These are phyloP conservation scores for Rhizopogon vinicolor DNA, from an alignment of 768 basidiomycete genomes.

Conservation along the genomic window DNA sequence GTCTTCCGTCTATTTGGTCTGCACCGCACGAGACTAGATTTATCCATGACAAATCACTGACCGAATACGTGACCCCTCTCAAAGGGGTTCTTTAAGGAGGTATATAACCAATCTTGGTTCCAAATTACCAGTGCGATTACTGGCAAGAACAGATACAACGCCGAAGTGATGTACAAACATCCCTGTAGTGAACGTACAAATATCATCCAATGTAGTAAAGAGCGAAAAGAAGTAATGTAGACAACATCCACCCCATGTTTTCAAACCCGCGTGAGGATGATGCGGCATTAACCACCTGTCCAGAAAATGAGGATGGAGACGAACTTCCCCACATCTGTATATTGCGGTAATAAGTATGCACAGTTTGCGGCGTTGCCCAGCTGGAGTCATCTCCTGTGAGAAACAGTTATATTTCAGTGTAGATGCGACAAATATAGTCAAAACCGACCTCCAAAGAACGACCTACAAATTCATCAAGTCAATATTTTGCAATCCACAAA, in stretches of 20 bases:
- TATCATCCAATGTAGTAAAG: neutral
- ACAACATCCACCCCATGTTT: neutral
- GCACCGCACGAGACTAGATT: no score
- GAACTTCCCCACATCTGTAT: conserved; percentile 60
- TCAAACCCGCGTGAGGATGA: neutral
- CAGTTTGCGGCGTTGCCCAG: conserved; percentile 67
- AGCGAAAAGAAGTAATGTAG: neutral
- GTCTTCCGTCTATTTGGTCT: no score
- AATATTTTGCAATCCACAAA: neutral
- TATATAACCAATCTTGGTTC: no score
- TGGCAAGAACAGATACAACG: neutral
- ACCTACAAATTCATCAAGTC: conserved; percentile 33
- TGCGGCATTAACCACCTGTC: conserved; percentile 14
- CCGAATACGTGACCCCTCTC: no score
- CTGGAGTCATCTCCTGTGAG: conserved; percentile 51
- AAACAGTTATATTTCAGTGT: conserved; percentile 9
- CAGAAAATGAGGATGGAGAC: conserved; percentile 38
- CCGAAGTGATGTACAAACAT: neutral
- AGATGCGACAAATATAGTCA: neutral
- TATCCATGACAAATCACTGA: neutral
- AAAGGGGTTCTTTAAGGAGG: no score
- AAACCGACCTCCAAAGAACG: conserved; percentile 72
- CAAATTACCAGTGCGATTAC: neutral
- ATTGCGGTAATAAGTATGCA: conserved; percentile 76
- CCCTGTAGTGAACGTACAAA: neutral